These are phyloP conservation scores for Tillandsia leiboldiana DNA, from an alignment of 176 grass and related monocot species.

Conservation along the genomic window DNA sequence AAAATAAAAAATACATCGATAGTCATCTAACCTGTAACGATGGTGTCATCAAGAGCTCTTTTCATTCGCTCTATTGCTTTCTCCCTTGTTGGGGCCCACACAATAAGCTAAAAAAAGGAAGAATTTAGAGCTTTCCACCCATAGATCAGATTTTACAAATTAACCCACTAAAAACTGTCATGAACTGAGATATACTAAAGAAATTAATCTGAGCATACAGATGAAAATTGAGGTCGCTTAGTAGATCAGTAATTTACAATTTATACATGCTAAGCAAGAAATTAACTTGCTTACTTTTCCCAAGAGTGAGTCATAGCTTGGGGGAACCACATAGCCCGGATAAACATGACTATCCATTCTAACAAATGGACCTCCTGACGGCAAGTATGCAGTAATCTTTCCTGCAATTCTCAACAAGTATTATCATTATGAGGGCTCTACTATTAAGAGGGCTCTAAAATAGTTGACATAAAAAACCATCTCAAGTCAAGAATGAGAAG, in stretches of 20 bases:
- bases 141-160: background rate
- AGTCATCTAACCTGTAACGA: constrained; percentile 29
- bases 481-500: too few relatives aligned
- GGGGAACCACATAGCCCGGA: constrained; percentile 46
- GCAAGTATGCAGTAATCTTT: constrained; percentile 49
- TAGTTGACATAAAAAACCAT: too few relatives aligned
- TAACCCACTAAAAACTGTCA: background rate
- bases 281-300: constrained; percentile 32
- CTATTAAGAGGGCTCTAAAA: too few relatives aligned
- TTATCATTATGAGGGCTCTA: too few relatives aligned
- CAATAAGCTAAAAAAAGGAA: constrained; percentile 31
- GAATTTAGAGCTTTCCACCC: constrained; percentile 1
- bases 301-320: constrained; percentile 42
- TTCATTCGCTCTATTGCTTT: constrained; percentile 55
- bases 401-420: constrained; percentile 15
- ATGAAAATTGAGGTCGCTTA: too few relatives aligned
- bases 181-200: background rate
- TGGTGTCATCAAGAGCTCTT: constrained; percentile 38
- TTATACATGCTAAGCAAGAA: background rate
- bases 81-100: constrained; percentile 51
- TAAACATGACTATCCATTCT: constrained; percentile 61
- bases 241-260: too few relatives aligned
- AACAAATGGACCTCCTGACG: constrained; percentile 47
- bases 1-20: background rate
- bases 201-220: background rate